Percentiles rank a stretch among this genome's conserved stretches.
Evolutionary conservation across 1,284 basidiomycete species (phyloP).

Genomic region (Pholiota adiposa): DNA sequence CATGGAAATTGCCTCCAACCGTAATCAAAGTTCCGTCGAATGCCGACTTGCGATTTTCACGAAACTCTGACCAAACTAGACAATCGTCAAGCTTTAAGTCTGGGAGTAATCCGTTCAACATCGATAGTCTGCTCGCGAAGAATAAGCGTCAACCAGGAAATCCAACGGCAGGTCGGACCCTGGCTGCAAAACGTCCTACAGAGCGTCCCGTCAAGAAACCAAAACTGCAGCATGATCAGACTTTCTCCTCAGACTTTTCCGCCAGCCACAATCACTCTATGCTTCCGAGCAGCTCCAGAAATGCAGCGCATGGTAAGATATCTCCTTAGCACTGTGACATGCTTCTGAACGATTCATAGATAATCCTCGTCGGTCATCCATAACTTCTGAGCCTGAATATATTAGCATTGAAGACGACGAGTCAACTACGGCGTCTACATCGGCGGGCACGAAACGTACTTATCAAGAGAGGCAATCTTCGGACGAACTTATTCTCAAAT

Average conservation of each 20-base stretch:
- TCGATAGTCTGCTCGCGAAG: neutral
- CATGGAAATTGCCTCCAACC: slow-evolving; percentile 17
- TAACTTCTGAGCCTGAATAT: neutral
- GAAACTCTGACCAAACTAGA: neutral
- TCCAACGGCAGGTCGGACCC: slow-evolving; percentile 10
- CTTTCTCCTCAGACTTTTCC: too few species aligned
- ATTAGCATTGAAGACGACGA: slow-evolving; percentile 3
- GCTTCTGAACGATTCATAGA: neutral
- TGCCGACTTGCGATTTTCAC: slow-evolving; percentile 4
- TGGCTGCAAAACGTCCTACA: neutral
- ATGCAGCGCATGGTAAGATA: neutral
- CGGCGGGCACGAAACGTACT: neutral
- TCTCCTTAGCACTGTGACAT: neutral
- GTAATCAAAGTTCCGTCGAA: slow-evolving; percentile 8
- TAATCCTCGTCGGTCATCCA: neutral
- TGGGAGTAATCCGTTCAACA: slow-evolving; percentile 1
- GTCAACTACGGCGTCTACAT: neutral
- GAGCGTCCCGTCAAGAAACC: slow-evolving; percentile 13
- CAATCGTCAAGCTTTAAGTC: too few species aligned
- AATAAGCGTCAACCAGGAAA: slow-evolving; percentile 2
- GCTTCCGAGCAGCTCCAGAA: neutral
- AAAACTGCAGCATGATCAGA: too few species aligned
- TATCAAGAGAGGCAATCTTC: slow-evolving; percentile 2
- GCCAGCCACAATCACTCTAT: neutral
- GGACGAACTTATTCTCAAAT: slow-evolving; percentile 6